phyloP scores from a whole-genome alignment of 768 basidiomycete genomes.

The Lentinula edodes region DNA sequence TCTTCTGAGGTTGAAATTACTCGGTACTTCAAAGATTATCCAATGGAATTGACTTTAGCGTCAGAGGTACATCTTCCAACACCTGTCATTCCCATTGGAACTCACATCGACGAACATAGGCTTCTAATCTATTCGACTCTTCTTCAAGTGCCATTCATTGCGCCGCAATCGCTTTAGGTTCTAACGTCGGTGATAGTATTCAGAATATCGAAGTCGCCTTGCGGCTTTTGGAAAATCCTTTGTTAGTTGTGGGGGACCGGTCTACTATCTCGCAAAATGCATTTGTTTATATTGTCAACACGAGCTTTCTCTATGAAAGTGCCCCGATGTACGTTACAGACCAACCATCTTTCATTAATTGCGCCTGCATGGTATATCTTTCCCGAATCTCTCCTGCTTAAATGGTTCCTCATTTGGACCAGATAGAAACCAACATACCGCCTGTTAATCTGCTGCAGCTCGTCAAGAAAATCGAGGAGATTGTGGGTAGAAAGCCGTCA shows the following conservation, averaged over 20 bases:
- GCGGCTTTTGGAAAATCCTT: slow-evolving; percentile 55
- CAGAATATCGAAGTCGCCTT: slow-evolving; percentile 78
- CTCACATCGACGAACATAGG: not conserved
- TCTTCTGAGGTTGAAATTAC: slow-evolving; percentile 59
- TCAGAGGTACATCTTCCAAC: not conserved
- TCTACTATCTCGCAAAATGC: slow-evolving; percentile 11
- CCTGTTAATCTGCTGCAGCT: slow-evolving; percentile 54
- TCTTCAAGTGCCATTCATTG: slow-evolving; percentile 9
- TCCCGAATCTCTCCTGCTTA: not conserved
- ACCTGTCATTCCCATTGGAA: not conserved
- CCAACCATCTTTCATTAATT: slow-evolving; percentile 86
- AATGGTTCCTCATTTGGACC: not conserved
- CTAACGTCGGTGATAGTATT: slow-evolving; percentile 87
- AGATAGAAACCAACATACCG: slow-evolving; percentile 73
- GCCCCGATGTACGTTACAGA: slow-evolving; percentile 94
- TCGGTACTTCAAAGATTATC: slow-evolving; percentile 36
- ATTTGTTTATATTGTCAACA: slow-evolving; percentile 50
- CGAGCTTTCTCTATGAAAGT: slow-evolving; percentile 90
- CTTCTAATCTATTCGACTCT: not conserved
- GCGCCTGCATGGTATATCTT: slow-evolving; percentile 76
- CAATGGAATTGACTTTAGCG: not conserved
- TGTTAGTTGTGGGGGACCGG: slow-evolving; percentile 16
- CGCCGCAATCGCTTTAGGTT: slow-evolving; percentile 77
- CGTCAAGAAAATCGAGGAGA: slow-evolving; percentile 67
- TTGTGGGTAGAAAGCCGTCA: slow-evolving; percentile 74